phyloP scores from a whole-genome alignment of 257 asterid species.

The Lithospermum erythrorhizon region DNA sequence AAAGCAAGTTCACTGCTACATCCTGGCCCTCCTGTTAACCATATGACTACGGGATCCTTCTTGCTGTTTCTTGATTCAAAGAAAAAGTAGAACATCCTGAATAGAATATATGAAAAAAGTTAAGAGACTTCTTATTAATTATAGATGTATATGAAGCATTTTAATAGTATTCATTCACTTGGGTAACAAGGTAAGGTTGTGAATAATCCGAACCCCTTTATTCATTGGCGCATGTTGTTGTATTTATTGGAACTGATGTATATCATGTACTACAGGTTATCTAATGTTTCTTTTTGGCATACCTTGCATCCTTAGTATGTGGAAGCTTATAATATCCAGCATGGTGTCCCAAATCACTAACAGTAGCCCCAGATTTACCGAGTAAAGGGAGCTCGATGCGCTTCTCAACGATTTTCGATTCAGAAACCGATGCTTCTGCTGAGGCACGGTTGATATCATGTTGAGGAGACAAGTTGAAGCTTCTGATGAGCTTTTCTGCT shows the following conservation, averaged over 20 bases:
- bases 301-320: slow-evolving; percentile 53
- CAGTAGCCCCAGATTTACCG: slow-evolving; percentile 22
- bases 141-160: not conserved
- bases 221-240: too few relatives aligned
- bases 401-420: slow-evolving; percentile 44
- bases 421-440: slow-evolving; percentile 1
- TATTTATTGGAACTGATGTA: too few relatives aligned
- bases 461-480: slow-evolving; percentile 46
- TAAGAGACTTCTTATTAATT: not conserved
- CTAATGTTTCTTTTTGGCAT: not conserved
- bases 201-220: too few relatives aligned
- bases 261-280: not conserved
- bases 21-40: slow-evolving; percentile 39
- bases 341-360: slow-evolving; percentile 48
- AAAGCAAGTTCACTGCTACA: slow-evolving; percentile 31
- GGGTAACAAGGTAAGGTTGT: too few relatives aligned
- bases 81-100: slow-evolving; percentile 31
- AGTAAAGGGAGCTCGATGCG: slow-evolving; percentile 27
- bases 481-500: slow-evolving; percentile 22
- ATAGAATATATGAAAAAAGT: slow-evolving; percentile 1
- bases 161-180: too few relatives aligned
- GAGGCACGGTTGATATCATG: slow-evolving; percentile 27
- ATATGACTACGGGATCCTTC: slow-evolving; percentile 26
- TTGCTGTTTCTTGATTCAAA: slow-evolving; percentile 13
- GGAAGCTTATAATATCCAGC: slow-evolving; percentile 59